Evolutionary conservation across 1,284 basidiomycete genomes (phyloP), one percentile per base, ranked within the genome.

Genomic region (Trichosporon asahii): DNA sequence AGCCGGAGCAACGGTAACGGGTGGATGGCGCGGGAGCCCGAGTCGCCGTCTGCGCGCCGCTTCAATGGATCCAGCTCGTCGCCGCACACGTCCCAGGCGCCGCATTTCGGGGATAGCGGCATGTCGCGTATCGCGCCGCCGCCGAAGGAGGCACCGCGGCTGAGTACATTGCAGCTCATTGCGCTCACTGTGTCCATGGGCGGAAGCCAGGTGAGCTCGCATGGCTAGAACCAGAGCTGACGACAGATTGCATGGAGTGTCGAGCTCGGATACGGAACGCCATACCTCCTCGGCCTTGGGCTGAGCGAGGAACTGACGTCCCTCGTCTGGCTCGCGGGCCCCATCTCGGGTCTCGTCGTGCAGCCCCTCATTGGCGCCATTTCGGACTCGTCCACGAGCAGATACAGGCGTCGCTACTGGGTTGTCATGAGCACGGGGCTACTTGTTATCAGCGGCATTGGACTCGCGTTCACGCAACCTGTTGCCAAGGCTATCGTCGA

Each of bases 351-450:
- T 7, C 86, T 99, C 63, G 86, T 99, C 68, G 94, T 94, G 4
- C 96, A 99, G 81, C 96, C 96, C 21, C 87, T 98, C 71, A 95
- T 99, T 74, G 96, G 95, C 75, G 94, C 94, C 5, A 89, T 98
- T 76, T 98, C 95, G 6, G 95, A 98, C 82, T 90, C 92, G 40
- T 97, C 94, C 0, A 88, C 88, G 1, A 96, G 94, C 23, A 90
- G 89, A 77, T 98, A 92, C 80, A 88, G 94, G 53, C 87, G 95
- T 64, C 87, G 96, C 70, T 94, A 91, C 82, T 98, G 95, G 94
- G 89, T 98, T 73, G 85, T 90, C 23, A 85, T 89, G 18, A 94
- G 94, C 2, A 95, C 94, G 0, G 81, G 87, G n/a, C 89, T 93
- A 64, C 86, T 89, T 1, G 80, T 85, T 11, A 46, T 86, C 37